Base-by-base conservation (phyloP, 768 basidiomycete species). In the Lactifluus rugatus region DNA sequence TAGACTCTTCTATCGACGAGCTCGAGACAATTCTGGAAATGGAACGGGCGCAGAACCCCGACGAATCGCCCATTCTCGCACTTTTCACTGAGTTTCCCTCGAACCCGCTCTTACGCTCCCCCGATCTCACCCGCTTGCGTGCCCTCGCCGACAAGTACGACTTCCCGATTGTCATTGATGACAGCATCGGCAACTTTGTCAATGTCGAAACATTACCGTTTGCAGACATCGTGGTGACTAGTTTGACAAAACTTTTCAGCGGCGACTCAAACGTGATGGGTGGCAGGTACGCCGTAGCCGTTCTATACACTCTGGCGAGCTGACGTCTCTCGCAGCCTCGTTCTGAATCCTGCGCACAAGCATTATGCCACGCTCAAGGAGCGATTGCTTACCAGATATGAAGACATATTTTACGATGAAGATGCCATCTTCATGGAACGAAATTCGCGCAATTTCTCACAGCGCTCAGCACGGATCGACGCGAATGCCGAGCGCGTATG, bases 371-470 rank as follows among this genome's bases (percentile, higher is more conserved):
- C 72, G 1, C 79, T 99, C 48, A 91, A 88, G 66, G 66, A 72
- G 0, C 72, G 82, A 48, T 74, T 92, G 65, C 66, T 71, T 8
- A 63, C 74, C 8, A 73, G 69, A 6, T 97, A 84, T 70, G 90
- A 95, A 69, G 94, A 99, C 68, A 73, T 75, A 23, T 97, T 91
- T 73, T 97, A 87, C 64, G 78, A 82, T 66, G 89, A 93, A 69
- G 95, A 99, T 67, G 93, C 90, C 42, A 82, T 97, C 56, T 95
- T 84, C 76, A 89, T 99, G 88, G 95, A 99, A 69, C 88, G 94
- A 64, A 99, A 99, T 73, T 98, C 95, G 17, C 89, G 95, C 51
- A 85, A 96, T 72, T 97, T 95, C 75, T 72, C 78, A 52, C 76
- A 74, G 8, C 89, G 95, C 54, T 79, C 93, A 63, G 75, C 75